These are phyloP conservation scores for Pezicula neosporulosa DNA, from an alignment of 2,329 filamentous ascomycete species.

Conservation along the genomic window DNA sequence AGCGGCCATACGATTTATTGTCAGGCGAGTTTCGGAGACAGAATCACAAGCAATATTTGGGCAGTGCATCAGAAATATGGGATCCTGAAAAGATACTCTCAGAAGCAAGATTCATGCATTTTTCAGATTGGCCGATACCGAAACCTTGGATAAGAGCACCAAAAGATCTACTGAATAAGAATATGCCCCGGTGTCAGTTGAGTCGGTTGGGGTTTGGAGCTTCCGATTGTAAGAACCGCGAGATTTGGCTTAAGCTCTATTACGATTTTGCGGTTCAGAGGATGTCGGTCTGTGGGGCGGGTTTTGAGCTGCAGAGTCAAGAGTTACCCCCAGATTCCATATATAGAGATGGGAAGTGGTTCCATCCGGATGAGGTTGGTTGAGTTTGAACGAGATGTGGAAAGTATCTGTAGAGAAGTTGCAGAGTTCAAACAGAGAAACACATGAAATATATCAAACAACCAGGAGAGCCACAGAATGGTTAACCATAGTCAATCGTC, in stretches of 20 bases:
- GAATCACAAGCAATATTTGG: constrained; percentile 49
- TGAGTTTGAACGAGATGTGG: too few species aligned
- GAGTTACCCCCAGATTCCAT: constrained; percentile 12
- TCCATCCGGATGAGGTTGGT: constrained; percentile 14
- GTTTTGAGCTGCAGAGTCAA: constrained; percentile 21
- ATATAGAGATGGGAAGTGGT: constrained; percentile 15
- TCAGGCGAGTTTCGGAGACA: constrained; percentile 51
- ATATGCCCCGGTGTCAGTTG: constrained; percentile 23
- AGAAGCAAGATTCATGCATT: constrained; percentile 56
- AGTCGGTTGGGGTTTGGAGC: constrained; percentile 24
- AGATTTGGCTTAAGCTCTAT: constrained; percentile 23
- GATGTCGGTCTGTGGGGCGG: constrained; percentile 20
- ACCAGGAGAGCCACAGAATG: too few species aligned
- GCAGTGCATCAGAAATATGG: constrained; percentile 44
- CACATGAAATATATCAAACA: too few species aligned
- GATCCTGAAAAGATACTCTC: constrained; percentile 45
- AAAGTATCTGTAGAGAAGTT: too few species aligned
- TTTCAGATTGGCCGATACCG: constrained; percentile 57
- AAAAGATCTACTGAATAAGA: constrained; percentile 22
- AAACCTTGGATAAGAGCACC: constrained; percentile 47
- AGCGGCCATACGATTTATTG: constrained; percentile 51
- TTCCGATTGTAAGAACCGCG: constrained; percentile 23
- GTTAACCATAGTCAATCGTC: too few species aligned
- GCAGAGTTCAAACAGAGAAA: too few species aligned
- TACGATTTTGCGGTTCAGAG: constrained; percentile 19